phyloP scores from a whole-genome alignment of 345 rosid species.

The Populus tremula region DNA sequence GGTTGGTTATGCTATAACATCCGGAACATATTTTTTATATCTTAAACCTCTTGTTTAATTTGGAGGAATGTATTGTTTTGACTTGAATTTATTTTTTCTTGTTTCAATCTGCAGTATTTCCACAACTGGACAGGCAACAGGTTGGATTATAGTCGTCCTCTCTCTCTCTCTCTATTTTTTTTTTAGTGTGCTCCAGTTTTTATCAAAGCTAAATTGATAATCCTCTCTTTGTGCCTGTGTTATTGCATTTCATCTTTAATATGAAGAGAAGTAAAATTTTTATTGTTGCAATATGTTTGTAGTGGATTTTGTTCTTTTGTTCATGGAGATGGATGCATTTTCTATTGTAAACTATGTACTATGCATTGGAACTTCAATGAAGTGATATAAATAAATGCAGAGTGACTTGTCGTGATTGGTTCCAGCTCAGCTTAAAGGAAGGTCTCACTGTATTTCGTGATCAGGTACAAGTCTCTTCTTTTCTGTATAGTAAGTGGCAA shows the following conservation, averaged over 20 bases:
- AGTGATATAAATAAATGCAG: slow-evolving; percentile 41
- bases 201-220: too few relatives aligned
- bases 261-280: background rate
- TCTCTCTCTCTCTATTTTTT: background rate
- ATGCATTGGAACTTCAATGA: slow-evolving; percentile 4
- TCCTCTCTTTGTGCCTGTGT: background rate
- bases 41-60: background rate
- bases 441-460: slow-evolving; percentile 98
- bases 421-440: slow-evolving; percentile 98
- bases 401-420: slow-evolving; percentile 99
- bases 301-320: background rate
- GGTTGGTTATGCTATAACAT: slow-evolving; percentile 43
- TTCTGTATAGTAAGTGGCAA: background rate
- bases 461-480: slow-evolving; percentile 49
- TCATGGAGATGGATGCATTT: slow-evolving; percentile 1
- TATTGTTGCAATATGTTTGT: background rate
- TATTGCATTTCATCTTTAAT: background rate
- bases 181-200: too few relatives aligned
- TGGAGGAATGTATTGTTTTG: slow-evolving; percentile 9
- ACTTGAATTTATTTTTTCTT: slow-evolving; percentile 22
- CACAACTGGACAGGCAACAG: slow-evolving; percentile 99
- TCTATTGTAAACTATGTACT: background rate
- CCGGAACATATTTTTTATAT: background rate
- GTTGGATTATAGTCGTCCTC: slow-evolving; percentile 37
- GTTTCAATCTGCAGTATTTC: slow-evolving; percentile 69